Percentiles rank a stretch among this genome's conserved stretches.
Evolutionary conservation across 75 land plant species (phyloP).

Genomic region (Adiantum capillusveneris): DNA sequence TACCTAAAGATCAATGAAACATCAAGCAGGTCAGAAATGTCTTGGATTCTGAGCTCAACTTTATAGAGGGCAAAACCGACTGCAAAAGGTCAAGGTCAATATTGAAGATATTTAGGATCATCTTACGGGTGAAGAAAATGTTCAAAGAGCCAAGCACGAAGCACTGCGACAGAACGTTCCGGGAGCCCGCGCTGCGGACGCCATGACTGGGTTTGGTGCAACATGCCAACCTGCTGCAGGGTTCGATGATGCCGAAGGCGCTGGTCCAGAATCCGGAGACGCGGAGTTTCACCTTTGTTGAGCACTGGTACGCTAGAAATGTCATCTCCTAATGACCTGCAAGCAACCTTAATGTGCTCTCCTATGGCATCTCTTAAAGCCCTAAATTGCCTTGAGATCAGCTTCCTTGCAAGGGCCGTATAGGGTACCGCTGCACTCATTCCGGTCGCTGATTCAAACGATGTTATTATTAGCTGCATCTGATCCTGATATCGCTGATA

Average conservation of each 20-base stretch:
- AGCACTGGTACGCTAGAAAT: conserved; percentile 25
- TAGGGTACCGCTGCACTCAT: conserved; percentile 48
- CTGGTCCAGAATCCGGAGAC: conserved; percentile 62
- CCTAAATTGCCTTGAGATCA: conserved; percentile 71
- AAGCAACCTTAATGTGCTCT: conserved; percentile 43
- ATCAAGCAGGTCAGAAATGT: too few relatives aligned
- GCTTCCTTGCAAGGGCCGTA: conserved; percentile 56
- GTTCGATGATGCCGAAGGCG: conserved; percentile 55
- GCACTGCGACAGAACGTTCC: conserved; percentile 23
- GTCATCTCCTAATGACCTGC: conserved; percentile 21
- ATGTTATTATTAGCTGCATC: background rate
- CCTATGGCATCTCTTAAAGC: conserved; percentile 63
- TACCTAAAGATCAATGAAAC: too few relatives aligned
- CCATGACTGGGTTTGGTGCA: conserved; percentile 47
- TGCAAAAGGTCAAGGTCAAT: too few relatives aligned
- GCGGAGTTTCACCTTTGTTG: background rate
- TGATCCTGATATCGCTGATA: background rate
- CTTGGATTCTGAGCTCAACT: too few relatives aligned
- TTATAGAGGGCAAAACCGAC: too few relatives aligned
- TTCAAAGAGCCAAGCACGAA: conserved; percentile 31
- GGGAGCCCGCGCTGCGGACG: conserved; percentile 30
- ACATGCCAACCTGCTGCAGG: background rate
- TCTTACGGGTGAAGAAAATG: conserved; percentile 39
- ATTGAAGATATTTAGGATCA: too few relatives aligned
- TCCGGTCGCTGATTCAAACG: background rate